Conservation (phyloP, 2,329 filamentous ascomycete species). For the Claviceps pazoutovae region DNA sequence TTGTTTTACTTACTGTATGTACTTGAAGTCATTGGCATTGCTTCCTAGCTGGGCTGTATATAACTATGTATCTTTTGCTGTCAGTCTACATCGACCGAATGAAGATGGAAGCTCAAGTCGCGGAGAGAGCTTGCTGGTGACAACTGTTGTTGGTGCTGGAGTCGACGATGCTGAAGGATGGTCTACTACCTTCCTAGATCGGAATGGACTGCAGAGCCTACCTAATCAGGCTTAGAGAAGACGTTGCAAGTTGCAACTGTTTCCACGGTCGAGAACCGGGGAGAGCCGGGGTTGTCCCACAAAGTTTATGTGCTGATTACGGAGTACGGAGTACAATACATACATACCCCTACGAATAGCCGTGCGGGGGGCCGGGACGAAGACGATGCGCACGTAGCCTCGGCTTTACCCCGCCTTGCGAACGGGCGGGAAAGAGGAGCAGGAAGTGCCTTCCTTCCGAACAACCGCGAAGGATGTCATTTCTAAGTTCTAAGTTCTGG, state of each 20-base stretch:
- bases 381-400: not conserved
- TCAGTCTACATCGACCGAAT: not conserved
- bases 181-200: not conserved
- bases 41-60: slow-evolving; percentile 4
- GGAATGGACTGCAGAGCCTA: not conserved
- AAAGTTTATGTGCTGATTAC: too few relatives aligned
- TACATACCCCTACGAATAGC: too few relatives aligned
- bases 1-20: slow-evolving; percentile 2
- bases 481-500: not conserved
- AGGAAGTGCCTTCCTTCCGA: too few relatives aligned
- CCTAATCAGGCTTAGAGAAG: not conserved
- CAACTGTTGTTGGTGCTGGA: not conserved
- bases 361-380: not conserved
- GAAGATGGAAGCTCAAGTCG: not conserved
- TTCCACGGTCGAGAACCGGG: not conserved
- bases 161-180: not conserved
- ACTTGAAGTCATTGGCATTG: slow-evolving; percentile 4
- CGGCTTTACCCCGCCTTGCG: not conserved
- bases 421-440: not conserved
- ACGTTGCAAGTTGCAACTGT: too few relatives aligned
- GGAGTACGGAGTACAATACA: too few relatives aligned
- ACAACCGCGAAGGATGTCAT: too few relatives aligned
- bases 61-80: slow-evolving; percentile 1
- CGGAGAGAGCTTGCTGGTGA: not conserved
- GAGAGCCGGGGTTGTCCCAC: not conserved